These are phyloP conservation scores for Wickerhamiella pararugosa DNA, from an alignment of 1,139 yeast genomes.

Conservation along the genomic window DNA sequence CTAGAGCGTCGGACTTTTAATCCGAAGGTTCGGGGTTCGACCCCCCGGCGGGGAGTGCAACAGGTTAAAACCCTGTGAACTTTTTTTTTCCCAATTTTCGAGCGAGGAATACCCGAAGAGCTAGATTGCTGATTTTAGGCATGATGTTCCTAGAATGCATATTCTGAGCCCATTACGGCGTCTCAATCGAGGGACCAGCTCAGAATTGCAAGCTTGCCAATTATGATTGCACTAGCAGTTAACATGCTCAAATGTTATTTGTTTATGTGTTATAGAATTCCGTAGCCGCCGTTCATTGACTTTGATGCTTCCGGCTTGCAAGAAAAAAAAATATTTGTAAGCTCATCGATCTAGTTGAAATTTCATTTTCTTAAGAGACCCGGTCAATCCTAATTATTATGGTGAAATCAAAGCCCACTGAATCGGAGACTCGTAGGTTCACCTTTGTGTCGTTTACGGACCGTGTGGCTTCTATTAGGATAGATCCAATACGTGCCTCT, in stretches of 20 bases:
- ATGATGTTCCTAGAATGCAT: too few species aligned
- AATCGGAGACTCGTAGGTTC: slow-evolving; percentile 10
- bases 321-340: slow-evolving; percentile 1
- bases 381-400: not conserved
- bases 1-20: slow-evolving; percentile 9
- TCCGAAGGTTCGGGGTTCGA: slow-evolving; percentile 9
- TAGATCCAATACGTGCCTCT: slow-evolving; percentile 63
- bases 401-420: slow-evolving; percentile 2
- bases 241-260: too few species aligned
- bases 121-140: too few species aligned
- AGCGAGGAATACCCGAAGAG: not conserved
- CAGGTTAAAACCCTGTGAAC: not conserved
- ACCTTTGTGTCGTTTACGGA: slow-evolving; percentile 60
- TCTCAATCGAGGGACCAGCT: too few species aligned
- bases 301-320: too few species aligned
- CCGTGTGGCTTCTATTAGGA: slow-evolving; percentile 66
- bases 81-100: not conserved
- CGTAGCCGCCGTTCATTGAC: too few species aligned
- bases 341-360: not conserved
- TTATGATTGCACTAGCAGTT: too few species aligned
- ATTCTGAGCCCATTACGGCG: too few species aligned
- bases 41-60: slow-evolving; percentile 8
- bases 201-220: too few species aligned
- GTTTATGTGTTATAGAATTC: too few species aligned
- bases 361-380: too few species aligned